These are phyloP conservation scores for Udeniomyces megalosporus DNA, from an alignment of 768 basidiomycete species.

Conservation along the genomic window DNA sequence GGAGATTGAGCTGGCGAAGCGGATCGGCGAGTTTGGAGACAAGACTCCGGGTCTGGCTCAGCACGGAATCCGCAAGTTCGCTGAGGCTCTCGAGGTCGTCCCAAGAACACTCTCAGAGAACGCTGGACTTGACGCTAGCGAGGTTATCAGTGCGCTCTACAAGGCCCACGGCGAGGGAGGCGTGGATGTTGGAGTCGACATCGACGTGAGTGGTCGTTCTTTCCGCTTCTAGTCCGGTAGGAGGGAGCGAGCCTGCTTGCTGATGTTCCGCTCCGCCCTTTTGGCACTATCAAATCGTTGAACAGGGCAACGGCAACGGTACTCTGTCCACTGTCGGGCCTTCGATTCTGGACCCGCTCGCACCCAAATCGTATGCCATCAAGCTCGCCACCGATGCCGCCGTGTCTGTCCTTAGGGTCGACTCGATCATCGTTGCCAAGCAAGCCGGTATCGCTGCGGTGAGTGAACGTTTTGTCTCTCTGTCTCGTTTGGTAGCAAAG, in stretches of 20 bases:
- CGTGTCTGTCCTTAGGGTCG: slow-evolving; percentile 76
- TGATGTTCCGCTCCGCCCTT: background rate
- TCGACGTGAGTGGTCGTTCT: slow-evolving; percentile 45
- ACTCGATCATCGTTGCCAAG: slow-evolving; percentile 94
- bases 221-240: background rate
- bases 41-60: slow-evolving; percentile 80
- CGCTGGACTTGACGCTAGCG: slow-evolving; percentile 75
- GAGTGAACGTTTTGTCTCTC: background rate
- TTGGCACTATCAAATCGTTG: no score
- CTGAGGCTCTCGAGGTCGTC: slow-evolving; percentile 75
- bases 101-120: slow-evolving; percentile 90
- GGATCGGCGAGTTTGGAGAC: slow-evolving; percentile 71
- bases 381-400: slow-evolving; percentile 83
- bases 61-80: slow-evolving; percentile 82
- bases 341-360: slow-evolving; percentile 72
- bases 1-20: slow-evolving; percentile 76
- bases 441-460: slow-evolving; percentile 13
- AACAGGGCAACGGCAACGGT: slow-evolving; percentile 36
- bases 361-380: slow-evolving; percentile 79
- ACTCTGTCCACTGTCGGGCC: slow-evolving; percentile 38
- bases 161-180: slow-evolving; percentile 62
- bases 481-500: background rate
- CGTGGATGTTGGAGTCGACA: slow-evolving; percentile 43
- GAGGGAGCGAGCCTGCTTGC: background rate
- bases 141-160: slow-evolving; percentile 73